Percentiles rank a stretch among this genome's conserved stretches.
phyloP scores from a whole-genome alignment of 2,329 filamentous ascomycete genomes.

The Monilinia aucupariae region DNA sequence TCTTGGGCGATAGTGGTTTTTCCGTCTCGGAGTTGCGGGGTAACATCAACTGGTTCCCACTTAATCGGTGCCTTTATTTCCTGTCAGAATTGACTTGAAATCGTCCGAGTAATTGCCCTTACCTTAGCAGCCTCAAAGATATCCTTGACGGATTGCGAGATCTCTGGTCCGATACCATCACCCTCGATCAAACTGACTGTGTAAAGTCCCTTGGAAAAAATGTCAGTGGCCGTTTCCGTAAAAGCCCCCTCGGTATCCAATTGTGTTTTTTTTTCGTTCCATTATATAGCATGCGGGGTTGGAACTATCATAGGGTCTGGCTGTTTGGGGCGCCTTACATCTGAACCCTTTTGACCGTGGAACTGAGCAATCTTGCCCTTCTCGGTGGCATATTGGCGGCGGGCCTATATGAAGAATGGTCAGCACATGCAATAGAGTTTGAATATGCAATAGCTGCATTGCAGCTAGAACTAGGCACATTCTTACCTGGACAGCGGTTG shows the following conservation, averaged over 20 bases:
- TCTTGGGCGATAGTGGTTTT: conserved; percentile 91
- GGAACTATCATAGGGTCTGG: conserved; percentile 15
- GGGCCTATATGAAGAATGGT: conserved; percentile 39
- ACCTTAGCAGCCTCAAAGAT: conserved; percentile 96
- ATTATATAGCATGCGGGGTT: not conserved
- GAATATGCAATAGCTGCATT: conserved; percentile 15
- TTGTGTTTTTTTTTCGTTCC: conserved; percentile 24
- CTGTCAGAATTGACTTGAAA: conserved; percentile 23
- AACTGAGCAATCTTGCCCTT: conserved; percentile 82
- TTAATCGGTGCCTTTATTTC: conserved; percentile 70
- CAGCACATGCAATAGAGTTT: conserved; percentile 18
- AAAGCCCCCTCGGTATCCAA: conserved; percentile 20
- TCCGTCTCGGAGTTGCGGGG: conserved; percentile 86
- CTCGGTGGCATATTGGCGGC: conserved; percentile 57
- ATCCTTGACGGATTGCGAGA: conserved; percentile 95
- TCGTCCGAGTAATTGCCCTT: conserved; percentile 32
- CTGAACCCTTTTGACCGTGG: conserved; percentile 79
- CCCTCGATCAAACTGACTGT: conserved; percentile 96
- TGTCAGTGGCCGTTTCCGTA: conserved; percentile 23
- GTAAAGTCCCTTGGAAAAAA: conserved; percentile 70
- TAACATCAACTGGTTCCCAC: conserved; percentile 97
- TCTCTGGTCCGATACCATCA: conserved; percentile 97
- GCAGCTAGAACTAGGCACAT: conserved; percentile 13
- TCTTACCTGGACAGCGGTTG: conserved; percentile 53
- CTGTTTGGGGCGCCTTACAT: conserved; percentile 54